Base-by-base conservation (phyloP, 371 early-diverging fungal genomes). In the Actinomortierella wolfii region DNA sequence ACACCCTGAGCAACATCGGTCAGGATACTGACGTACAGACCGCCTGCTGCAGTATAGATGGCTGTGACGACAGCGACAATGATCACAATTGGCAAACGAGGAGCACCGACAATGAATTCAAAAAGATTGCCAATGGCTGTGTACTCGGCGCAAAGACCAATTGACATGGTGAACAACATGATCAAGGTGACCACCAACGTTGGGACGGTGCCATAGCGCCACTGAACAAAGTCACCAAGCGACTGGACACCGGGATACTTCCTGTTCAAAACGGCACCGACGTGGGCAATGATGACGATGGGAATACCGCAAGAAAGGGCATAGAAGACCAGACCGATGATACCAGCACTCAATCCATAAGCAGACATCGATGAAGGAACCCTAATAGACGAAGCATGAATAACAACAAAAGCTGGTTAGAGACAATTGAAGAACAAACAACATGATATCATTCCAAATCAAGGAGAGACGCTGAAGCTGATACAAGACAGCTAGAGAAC, bases 1-100 rank as follows among this genome's bases (percentile, higher is more conserved):
- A 81, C 55, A 18, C 81, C 80, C 57, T 86, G 88, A 8, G 74
- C 67, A 44, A 79, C 78, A 68, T 88, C 88, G 1, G 88, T 88
- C 49, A 84, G 29, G 57, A 88, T 81, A 24, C 78, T 78, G 56
- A 83, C 80, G 43, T 81, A 82, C 20, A 88, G 79, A 40, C 88
- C 88, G 39, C 88, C 88, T 15, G 71, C 68, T 9, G 81, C 79
- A 5, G 86, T 86, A 63, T 86, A 86, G 18, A 77, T 51, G 55
- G 81, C 75, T 6, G 88, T 84, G 25, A 83, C 67, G 15, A 83
- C 52, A 13, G 79, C 86, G 46, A 86, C 81, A 21, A 77, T 51
- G 60, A 84, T 46, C 18, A 80, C 52, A 44, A 84, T 78, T 18
- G 86, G 84, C 23, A 80, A 71, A 23, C 76, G 74, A 9, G 69